These are phyloP conservation scores for Trebouxia sp. DNA, from an alignment of 139 green algal species.

Conservation along the genomic window DNA sequence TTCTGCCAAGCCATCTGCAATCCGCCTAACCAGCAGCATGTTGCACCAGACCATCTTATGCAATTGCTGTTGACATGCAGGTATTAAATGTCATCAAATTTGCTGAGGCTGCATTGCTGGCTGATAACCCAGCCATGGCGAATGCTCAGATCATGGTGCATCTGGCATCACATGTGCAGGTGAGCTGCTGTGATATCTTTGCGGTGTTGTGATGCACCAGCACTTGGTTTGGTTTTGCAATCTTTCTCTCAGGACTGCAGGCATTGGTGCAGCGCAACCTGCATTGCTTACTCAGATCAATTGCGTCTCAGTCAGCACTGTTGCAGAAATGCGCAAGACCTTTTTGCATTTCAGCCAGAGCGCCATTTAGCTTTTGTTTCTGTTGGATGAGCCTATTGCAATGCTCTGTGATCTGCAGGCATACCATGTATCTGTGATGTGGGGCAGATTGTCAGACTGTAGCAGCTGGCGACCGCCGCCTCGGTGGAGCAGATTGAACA, in stretches of 20 bases:
- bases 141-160: slow-evolving; percentile 74
- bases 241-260: neutral
- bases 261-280: neutral
- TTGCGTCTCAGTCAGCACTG: neutral
- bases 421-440: slow-evolving; percentile 15
- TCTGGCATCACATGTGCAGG: slow-evolving; percentile 65
- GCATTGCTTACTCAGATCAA: neutral
- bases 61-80: slow-evolving; percentile 35
- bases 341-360: neutral
- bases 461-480: slow-evolving; percentile 23
- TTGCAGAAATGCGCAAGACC: neutral
- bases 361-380: neutral
- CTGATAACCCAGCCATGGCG: slow-evolving; percentile 42
- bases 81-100: slow-evolving; percentile 81
- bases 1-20: neutral
- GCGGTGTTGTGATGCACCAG: neutral
- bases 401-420: neutral
- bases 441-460: slow-evolving; percentile 14
- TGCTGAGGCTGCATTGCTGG: slow-evolving; percentile 69
- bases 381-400: neutral
- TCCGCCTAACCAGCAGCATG: neutral
- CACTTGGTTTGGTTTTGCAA: neutral
- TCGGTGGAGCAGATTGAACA: neutral
- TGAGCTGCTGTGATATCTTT: slow-evolving; percentile 26
- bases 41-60: neutral